Conservation (phyloP, 805 yeast species). For the Cyberlindnera mycetangii region DNA sequence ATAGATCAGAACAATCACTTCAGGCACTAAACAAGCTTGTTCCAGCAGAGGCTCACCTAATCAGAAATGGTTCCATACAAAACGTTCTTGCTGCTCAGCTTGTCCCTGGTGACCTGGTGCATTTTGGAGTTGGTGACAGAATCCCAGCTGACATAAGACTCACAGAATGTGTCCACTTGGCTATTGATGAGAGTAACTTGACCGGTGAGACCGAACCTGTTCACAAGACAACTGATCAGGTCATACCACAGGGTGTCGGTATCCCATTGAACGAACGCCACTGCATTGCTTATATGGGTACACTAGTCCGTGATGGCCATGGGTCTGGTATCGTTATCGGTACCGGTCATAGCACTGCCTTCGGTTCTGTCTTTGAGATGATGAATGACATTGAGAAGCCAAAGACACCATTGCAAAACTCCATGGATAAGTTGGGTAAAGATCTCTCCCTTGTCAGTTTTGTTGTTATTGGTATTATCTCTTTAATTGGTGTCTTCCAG, state of each 20-base stretch:
- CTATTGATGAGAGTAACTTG: conserved; percentile 89
- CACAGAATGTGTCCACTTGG: conserved; percentile 70
- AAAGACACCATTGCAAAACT: conserved; percentile 91
- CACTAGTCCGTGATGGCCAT: conserved; percentile 92
- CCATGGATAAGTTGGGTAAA: conserved; percentile 94
- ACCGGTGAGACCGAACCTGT: conserved; percentile 96
- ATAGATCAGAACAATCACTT: conserved; percentile 89
- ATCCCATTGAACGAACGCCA: conserved; percentile 66
- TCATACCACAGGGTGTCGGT: conserved; percentile 33
- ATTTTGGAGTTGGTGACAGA: conserved; percentile 88
- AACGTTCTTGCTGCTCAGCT: conserved; percentile 81
- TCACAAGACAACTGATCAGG: conserved; percentile 52
- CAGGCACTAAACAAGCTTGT: conserved; percentile 91
- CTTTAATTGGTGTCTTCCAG: conserved; percentile 83
- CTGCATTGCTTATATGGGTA: conserved; percentile 94
- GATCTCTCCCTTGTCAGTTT: conserved; percentile 85
- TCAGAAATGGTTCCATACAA: conserved; percentile 75
- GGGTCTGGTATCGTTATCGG: conserved; percentile 93
- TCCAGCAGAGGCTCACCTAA: conserved; percentile 94
- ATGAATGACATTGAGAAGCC: conserved; percentile 95
- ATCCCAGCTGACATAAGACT: conserved; percentile 94
- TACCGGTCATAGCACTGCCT: conserved; percentile 85
- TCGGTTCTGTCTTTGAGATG: conserved; percentile 94
- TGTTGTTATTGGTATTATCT: conserved; percentile 85
- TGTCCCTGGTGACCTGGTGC: conserved; percentile 95